These are phyloP conservation scores for Podaxis sp. DNA, from an alignment of 768 basidiomycete species.

Conservation along the genomic window DNA sequence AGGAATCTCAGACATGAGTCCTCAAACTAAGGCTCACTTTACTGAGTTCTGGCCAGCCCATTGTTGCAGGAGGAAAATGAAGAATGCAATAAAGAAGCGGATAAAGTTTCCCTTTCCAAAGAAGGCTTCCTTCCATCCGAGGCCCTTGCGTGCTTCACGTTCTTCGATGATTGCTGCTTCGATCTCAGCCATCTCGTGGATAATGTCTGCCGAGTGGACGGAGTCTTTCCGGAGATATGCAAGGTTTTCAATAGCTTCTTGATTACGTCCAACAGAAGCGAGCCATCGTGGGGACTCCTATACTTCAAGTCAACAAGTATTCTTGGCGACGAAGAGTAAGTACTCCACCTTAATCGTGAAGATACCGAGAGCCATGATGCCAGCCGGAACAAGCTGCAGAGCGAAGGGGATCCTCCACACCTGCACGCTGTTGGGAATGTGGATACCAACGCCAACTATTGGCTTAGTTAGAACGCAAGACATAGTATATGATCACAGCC, in stretches of 20 bases:
- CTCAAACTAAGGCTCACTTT: constrained; percentile 31
- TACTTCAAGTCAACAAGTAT: background rate
- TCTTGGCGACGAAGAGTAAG: background rate
- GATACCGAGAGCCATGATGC: constrained; percentile 66
- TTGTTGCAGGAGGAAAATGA: constrained; percentile 79
- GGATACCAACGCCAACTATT: constrained; percentile 59
- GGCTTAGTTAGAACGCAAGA: background rate
- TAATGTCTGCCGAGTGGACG: constrained; percentile 41
- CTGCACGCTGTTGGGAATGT: constrained; percentile 43
- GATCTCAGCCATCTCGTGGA: constrained; percentile 75
- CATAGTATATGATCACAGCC: background rate
- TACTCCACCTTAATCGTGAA: constrained; percentile 56
- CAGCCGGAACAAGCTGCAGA: constrained; percentile 73
- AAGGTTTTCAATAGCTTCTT: constrained; percentile 58
- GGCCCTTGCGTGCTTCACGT: constrained; percentile 57
- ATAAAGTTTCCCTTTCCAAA: constrained; percentile 79
- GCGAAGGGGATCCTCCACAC: constrained; percentile 77
- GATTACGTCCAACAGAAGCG: constrained; percentile 56
- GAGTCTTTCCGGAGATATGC: constrained; percentile 59
- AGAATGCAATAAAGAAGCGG: constrained; percentile 83
- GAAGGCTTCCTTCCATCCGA: constrained; percentile 71
- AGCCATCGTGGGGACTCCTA: constrained; percentile 80
- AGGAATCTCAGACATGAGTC: background rate
- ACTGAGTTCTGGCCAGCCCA: constrained; percentile 87
- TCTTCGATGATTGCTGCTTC: constrained; percentile 80